Evolutionary conservation across 78 protist genomes (phyloP), one percentile per base, ranked within the genome.

Genomic region (Guillardia theta): DNA sequence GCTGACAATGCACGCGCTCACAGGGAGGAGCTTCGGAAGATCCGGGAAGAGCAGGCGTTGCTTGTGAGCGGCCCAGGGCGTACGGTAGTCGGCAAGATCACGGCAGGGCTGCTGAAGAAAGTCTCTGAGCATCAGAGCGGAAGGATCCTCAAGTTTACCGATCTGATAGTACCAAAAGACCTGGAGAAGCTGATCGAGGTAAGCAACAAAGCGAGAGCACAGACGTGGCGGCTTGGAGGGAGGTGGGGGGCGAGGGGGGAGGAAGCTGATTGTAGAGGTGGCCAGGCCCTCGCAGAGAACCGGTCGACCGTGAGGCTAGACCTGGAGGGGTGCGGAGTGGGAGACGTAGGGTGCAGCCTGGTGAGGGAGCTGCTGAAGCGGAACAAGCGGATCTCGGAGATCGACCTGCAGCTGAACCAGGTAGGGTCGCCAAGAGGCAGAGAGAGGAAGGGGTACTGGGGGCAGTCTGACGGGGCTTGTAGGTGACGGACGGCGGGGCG

Each of bases 401-500:
- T 70, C 83, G 83, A 70, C 22, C 41, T 70, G 45, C 83, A 70
- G 83, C n/a, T 70, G 83, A 70, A 70, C 41, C 83, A 70, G 41
- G 62, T 53, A 53, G 33, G 62, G 18, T 18, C 12, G 62, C 18
- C 62, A 18, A 12, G 62, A 53, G 62, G 12, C 12, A 12, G 18
- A 18, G 12, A 21, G 12, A 53, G 62, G 62, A 21, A 53, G 12
- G 18, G 12, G 18, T 53, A 53, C 33, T 53, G 62, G 18, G 62
- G 18, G 62, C 12, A 21, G 62, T 53, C 12, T 53, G 62, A 53
- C 62, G 12, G 18, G 18, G 18, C 62, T 53, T 53, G 62, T 21
- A 53, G 62, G 83, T 70, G 0, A 22, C 83, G 83, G 83, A 70
- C 41, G 83, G 1, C 27, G 83, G 83, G 1, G 83, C 83, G 45